These are phyloP conservation scores for Leccinum fuscescens DNA, from an alignment of 1,284 basidiomycete genomes.

Conservation along the genomic window DNA sequence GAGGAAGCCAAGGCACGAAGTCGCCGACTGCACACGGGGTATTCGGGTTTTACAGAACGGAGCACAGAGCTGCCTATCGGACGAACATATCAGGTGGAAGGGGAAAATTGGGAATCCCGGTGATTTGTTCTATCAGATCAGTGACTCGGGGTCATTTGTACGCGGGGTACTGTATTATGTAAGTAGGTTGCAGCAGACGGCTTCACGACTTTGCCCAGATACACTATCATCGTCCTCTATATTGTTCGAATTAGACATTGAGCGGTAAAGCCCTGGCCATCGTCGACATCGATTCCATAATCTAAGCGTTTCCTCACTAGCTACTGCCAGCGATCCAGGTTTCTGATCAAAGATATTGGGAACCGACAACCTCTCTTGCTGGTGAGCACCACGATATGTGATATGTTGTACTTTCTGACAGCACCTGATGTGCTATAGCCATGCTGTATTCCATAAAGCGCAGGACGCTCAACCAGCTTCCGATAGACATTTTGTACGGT, in stretches of 20 bases:
- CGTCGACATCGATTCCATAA: not conserved
- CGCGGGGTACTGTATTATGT: no score
- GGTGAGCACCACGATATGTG: not conserved
- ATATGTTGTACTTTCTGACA: not conserved
- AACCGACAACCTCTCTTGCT: not conserved
- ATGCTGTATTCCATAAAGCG: not conserved
- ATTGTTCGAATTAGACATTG: not conserved
- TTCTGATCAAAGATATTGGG: not conserved
- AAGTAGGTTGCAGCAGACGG: not conserved
- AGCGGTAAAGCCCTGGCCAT: not conserved
- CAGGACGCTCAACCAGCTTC: not conserved
- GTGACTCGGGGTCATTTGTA: not conserved
- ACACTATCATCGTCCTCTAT: not conserved
- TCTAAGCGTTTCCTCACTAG: not conserved
- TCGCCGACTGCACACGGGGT: not conserved
- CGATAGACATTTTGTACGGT: not conserved
- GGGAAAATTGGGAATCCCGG: no score
- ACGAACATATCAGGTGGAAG: not conserved
- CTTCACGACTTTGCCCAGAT: not conserved
- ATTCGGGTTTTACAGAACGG: constrained; percentile 2
- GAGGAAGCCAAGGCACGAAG: constrained; percentile 14
- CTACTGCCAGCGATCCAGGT: no score
- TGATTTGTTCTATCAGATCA: no score
- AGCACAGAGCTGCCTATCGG: not conserved
- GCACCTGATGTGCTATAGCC: not conserved